Evolutionary conservation across 2,329 filamentous ascomycete species (phyloP).

Genomic region (Anthostomella pinea): DNA sequence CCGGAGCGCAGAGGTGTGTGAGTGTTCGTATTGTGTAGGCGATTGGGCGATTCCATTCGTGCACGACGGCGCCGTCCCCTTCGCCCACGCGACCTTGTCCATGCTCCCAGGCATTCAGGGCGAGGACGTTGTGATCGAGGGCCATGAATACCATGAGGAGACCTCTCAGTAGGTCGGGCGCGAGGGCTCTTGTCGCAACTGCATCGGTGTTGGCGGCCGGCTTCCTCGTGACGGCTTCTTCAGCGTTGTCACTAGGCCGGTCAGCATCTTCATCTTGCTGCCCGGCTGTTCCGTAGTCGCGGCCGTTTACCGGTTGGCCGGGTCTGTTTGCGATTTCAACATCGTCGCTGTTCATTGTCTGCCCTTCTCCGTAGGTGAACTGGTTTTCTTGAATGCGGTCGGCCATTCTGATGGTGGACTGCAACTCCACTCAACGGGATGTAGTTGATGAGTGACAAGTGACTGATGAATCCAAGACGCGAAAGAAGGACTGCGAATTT

Average conservation of each 20-base stretch:
- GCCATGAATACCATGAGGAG: conserved; percentile 45
- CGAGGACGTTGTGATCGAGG: conserved; percentile 40
- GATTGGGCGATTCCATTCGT: conserved; percentile 36
- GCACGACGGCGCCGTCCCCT: conserved; percentile 34
- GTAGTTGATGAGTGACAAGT: too few relatives aligned
- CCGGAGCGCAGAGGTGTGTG: conserved; percentile 44
- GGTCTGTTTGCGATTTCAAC: not conserved
- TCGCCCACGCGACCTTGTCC: conserved; percentile 38
- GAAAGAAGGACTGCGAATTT: too few relatives aligned
- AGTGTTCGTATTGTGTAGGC: conserved; percentile 40
- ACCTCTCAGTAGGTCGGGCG: conserved; percentile 44
- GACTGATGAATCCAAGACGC: too few relatives aligned
- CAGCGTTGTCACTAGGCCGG: not conserved
- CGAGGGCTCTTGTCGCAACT: conserved; percentile 32
- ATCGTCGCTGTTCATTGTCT: too few relatives aligned
- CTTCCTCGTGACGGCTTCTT: not conserved
- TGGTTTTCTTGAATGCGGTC: not conserved
- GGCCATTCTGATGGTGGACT: not conserved
- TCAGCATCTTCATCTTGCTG: not conserved
- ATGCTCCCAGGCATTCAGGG: conserved; percentile 40
- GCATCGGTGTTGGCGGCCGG: too few relatives aligned
- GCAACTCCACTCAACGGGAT: too few relatives aligned
- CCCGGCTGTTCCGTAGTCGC: not conserved
- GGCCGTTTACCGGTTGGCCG: not conserved
- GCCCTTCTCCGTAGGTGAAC: not conserved